Conservation (phyloP, 129 eudicot genomes). For the Silybum marianum region DNA sequence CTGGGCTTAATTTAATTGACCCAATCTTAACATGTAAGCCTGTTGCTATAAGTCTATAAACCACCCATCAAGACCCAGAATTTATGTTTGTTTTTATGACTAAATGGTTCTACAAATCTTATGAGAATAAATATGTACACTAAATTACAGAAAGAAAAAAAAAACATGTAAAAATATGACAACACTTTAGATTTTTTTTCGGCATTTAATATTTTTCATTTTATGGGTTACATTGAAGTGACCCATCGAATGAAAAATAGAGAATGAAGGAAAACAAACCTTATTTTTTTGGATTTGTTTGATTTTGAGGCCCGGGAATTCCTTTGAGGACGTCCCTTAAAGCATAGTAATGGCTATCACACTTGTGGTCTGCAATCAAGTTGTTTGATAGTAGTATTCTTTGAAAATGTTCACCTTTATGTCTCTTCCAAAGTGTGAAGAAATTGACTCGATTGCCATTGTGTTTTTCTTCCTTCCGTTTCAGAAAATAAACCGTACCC, state of each 20-base stretch:
- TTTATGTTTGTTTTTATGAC: conserved; percentile 1
- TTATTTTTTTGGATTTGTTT: conserved; percentile 13
- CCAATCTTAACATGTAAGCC: conserved; percentile 10
- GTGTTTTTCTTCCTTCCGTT: conserved; percentile 52
- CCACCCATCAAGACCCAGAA: background rate
- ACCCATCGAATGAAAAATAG: background rate
- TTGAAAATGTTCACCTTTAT: conserved; percentile 77
- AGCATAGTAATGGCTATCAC: conserved; percentile 87
- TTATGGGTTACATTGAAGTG: conserved; percentile 7
- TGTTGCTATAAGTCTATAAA: background rate
- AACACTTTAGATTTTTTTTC: background rate
- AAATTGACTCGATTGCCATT: conserved; percentile 29
- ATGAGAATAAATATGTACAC: conserved; percentile 11
- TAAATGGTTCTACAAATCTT: conserved; percentile 2
- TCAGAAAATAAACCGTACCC: conserved; percentile 70
- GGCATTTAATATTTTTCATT: conserved; percentile 8
- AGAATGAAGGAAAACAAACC: background rate
- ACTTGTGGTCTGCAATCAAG: conserved; percentile 78
- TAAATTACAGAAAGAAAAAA: conserved; percentile 19
- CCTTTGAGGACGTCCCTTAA: conserved; percentile 87
- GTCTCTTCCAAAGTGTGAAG: conserved; percentile 79
- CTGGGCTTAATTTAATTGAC: background rate
- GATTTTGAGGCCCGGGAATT: conserved; percentile 48
- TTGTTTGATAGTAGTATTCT: conserved; percentile 74
- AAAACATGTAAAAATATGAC: conserved; percentile 14